These are phyloP conservation scores for Parathielavia appendiculata DNA, from an alignment of 495 filamentous ascomycete species.

Conservation along the genomic window DNA sequence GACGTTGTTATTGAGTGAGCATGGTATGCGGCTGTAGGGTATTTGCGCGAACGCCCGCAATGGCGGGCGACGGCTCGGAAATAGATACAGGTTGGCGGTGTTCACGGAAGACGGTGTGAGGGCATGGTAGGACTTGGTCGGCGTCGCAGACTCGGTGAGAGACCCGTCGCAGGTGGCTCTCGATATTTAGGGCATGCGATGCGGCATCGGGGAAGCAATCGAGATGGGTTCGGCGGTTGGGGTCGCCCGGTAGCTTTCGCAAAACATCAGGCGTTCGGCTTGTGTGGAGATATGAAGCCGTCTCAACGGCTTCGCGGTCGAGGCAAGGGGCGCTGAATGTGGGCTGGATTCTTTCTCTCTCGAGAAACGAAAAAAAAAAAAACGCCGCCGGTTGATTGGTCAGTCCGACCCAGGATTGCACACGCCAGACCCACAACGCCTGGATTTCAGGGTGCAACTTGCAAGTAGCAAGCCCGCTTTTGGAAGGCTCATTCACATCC, in stretches of 20 bases:
- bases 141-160: conserved; percentile 12
- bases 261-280: background rate
- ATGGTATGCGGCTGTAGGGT: conserved; percentile 42
- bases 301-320: background rate
- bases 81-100: conserved; percentile 44
- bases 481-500: background rate
- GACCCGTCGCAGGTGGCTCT: conserved; percentile 19
- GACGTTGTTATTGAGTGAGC: conserved; percentile 43
- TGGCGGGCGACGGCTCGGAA: conserved; percentile 37
- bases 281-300: background rate
- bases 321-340: background rate
- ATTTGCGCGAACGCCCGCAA: conserved; percentile 51
- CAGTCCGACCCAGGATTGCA: background rate
- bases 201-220: conserved; percentile 14
- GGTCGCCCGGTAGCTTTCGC: background rate
- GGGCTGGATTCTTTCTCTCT: conserved; percentile 8
- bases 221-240: background rate
- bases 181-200: conserved; percentile 17
- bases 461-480: background rate
- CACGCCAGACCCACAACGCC: background rate
- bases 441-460: no score
- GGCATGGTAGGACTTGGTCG: conserved; percentile 30
- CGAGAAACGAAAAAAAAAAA: conserved; percentile 13
- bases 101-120: conserved; percentile 23
- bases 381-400: conserved; percentile 7